Conservation (phyloP, 768 basidiomycete genomes). For the Leucogyrophana mollusca region DNA sequence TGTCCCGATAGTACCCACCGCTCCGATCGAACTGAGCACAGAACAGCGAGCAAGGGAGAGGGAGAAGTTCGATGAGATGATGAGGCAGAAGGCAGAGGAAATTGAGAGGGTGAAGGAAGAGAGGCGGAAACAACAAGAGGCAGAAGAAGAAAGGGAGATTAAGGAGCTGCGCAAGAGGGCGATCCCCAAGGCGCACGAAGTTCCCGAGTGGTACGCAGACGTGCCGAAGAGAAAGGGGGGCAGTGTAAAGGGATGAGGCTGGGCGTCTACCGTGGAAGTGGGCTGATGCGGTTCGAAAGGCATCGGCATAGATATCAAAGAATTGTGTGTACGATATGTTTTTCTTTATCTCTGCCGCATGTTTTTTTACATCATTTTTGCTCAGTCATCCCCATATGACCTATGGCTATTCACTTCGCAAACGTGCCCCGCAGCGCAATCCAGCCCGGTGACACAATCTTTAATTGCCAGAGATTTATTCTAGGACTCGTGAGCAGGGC, state of each 20-base stretch:
- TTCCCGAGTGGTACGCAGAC: conserved; percentile 77
- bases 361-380: conserved; percentile 12
- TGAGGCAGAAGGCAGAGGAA: conserved; percentile 57
- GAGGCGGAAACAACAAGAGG: conserved; percentile 43
- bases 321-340: conserved; percentile 9
- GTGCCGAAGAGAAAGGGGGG: conserved; percentile 56
- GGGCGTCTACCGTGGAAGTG: conserved; percentile 1
- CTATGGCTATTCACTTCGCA: conserved; percentile 2
- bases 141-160: conserved; percentile 60
- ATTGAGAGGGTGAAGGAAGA: conserved; percentile 47
- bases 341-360: conserved; percentile 16
- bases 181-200: conserved; percentile 65
- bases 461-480: conserved; percentile 13
- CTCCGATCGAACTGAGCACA: conserved; percentile 48
- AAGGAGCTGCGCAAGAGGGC: conserved; percentile 60
- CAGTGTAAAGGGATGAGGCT: conserved; percentile 14
- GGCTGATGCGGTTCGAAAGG: conserved; percentile 11
- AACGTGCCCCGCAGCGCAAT: background rate
- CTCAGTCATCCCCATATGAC: conserved; percentile 1
- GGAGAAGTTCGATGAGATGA: conserved; percentile 57
- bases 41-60: conserved; percentile 60
- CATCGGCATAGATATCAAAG: conserved; percentile 13
- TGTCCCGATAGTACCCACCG: conserved; percentile 44
- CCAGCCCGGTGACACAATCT: conserved; percentile 11
- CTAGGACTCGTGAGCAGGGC: conserved; percentile 21